phyloP scores from a whole-genome alignment of 345 rosid genomes.

The Salix koriyanagi region DNA sequence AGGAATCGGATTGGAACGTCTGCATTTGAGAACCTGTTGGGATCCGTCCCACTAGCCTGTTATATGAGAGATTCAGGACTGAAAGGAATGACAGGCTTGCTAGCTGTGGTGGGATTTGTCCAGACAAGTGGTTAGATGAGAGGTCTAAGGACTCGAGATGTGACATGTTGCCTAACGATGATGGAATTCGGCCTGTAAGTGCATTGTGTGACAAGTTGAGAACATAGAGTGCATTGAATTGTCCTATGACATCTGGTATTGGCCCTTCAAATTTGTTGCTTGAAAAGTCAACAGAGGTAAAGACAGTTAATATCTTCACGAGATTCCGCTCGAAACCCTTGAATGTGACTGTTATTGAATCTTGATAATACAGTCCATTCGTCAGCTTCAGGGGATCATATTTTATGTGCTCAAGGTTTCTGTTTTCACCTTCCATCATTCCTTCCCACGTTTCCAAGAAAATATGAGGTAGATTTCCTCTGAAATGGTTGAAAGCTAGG shows the following conservation, averaged over 20 bases:
- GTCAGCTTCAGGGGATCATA: neutral
- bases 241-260: conserved; percentile 12
- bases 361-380: conserved; percentile 24
- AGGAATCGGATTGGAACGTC: neutral
- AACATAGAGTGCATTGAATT: neutral
- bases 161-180: neutral
- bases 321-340: conserved; percentile 39
- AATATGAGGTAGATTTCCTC: conserved; percentile 13
- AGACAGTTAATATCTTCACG: conserved; percentile 31
- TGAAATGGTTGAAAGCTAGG: conserved; percentile 33
- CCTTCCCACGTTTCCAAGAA: conserved; percentile 24
- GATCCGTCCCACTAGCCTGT: neutral
- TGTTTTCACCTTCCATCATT: conserved; percentile 25
- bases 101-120: conserved; percentile 11
- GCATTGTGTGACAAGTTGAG: conserved; percentile 17
- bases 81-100: conserved; percentile 1
- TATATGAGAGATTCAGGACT: conserved; percentile 10
- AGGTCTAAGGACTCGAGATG: conserved; percentile 16
- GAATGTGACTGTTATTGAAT: conserved; percentile 27
- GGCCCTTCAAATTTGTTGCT: conserved; percentile 11
- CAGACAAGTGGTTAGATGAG: neutral
- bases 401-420: conserved; percentile 17
- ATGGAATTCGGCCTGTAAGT: conserved; percentile 2
- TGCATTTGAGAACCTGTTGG: conserved; percentile 1
- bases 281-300: conserved; percentile 20